Evolutionary conservation across 306 rosid genomes (phyloP), one percentile per base, ranked within the genome.

Genomic region (Abrus precatorius): DNA sequence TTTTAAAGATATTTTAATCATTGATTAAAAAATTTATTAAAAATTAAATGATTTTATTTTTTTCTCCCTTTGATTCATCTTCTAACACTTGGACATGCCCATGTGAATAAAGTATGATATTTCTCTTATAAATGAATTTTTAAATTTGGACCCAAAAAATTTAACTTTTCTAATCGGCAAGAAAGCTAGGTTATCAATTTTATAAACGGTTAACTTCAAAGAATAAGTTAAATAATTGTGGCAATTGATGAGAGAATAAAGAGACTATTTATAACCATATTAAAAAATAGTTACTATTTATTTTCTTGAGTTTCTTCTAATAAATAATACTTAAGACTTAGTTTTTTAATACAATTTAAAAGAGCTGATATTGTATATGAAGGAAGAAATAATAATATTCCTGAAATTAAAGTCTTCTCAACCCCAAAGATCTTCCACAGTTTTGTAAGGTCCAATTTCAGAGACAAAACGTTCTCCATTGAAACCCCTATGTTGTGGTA

Each of bases 401-500:
- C 3, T 28, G 43, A 70, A 56, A 47, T 30, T 69, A 14, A 79
- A 6, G 28, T 12, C 12, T 71, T 57, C 55, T 68, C 83, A 85
- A 32, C 75, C 88, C 87, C 85, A 87, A 34, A 87, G 66, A 28
- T 87, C 90, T 48, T 89, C 77, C 0, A 48, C 0, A n/a, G 90
- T 70, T 60, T 82, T 85, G 89, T 73, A 89, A 43, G 91, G 92
- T 20, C 91, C 84, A 54, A 36, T 2, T 44, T 85, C 85, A 45
- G 84, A 69, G 60, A 85, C 61, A 74, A 81, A 85, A 7, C 60
- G 36, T 50, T 79, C 78, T 1, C 72, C 89, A 7, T 7, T 40
- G 20, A 12, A 70, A 28, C 34, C 76, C 47, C 86, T 82, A 3
- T 63, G 64, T 45, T 85, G 91, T 7, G 89, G 85, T 44, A 91